Percentiles rank a stretch among this genome's conserved stretches.
Conservation (phyloP, 495 filamentous ascomycete species). For the Bacidia gigantensis region DNA sequence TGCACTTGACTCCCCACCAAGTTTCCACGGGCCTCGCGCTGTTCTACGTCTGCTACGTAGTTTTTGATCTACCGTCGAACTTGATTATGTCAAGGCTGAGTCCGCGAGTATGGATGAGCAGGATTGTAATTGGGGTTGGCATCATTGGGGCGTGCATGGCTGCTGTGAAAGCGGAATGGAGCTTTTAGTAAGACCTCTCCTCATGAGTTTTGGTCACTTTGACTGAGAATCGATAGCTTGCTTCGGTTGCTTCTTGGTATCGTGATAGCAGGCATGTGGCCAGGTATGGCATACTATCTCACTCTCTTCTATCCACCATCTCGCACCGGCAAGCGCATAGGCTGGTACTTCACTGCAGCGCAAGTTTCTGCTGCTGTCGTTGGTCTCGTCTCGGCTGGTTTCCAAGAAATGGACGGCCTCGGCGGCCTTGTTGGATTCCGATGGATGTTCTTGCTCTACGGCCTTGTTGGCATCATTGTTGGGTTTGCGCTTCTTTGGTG, state of each 20-base stretch:
- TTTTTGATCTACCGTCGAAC: constrained; percentile 83
- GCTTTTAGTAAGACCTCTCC: constrained; percentile 51
- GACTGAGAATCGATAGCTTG: constrained; percentile 32
- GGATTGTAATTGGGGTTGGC: constrained; percentile 79
- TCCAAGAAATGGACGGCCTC: constrained; percentile 75
- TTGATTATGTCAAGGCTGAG: constrained; percentile 75
- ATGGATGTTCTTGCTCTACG: constrained; percentile 93
- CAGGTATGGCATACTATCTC: constrained; percentile 86
- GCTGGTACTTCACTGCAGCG: constrained; percentile 76
- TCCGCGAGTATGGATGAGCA: constrained; percentile 83
- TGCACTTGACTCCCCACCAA: constrained; percentile 55
- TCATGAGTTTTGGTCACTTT: neutral
- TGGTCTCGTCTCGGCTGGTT: constrained; percentile 78
- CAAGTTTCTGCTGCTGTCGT: constrained; percentile 85
- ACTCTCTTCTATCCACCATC: constrained; percentile 85
- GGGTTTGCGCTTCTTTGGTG: constrained; percentile 71
- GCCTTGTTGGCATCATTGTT: constrained; percentile 54
- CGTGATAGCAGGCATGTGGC: constrained; percentile 89
- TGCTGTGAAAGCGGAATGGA: constrained; percentile 68
- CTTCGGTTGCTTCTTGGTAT: constrained; percentile 76
- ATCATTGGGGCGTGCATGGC: constrained; percentile 72
- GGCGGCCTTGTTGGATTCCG: constrained; percentile 71
- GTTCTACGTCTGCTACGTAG: constrained; percentile 82
- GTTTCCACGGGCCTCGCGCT: constrained; percentile 71
- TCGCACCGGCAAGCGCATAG: constrained; percentile 75